A percentile compares a stretch with the other conserved stretches of the same genome.
Conservation (phyloP, 768 basidiomycete species). For the Mycena rosella region DNA sequence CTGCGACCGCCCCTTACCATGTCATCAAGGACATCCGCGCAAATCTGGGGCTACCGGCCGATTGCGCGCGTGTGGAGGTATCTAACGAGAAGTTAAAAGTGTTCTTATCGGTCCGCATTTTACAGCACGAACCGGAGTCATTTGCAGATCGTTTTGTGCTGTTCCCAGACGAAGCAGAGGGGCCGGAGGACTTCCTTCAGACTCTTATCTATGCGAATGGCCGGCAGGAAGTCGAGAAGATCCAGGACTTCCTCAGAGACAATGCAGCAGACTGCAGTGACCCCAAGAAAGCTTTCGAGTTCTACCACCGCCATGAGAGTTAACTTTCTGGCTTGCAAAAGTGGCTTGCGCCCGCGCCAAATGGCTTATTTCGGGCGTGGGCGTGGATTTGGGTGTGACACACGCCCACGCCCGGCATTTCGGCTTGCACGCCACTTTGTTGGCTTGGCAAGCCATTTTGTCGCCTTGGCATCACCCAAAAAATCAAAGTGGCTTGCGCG, state of each 20-base stretch:
- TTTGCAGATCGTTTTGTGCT: slow-evolving; percentile 32
- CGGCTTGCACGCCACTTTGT: too few species aligned
- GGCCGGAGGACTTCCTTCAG: slow-evolving; percentile 25
- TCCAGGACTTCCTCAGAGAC: slow-evolving; percentile 30
- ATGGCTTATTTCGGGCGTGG: too few species aligned
- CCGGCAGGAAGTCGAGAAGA: slow-evolving; percentile 27
- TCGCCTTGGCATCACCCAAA: too few species aligned
- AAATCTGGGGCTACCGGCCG: slow-evolving; percentile 14
- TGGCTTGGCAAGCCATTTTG: too few species aligned
- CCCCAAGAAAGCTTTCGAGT: slow-evolving; percentile 12
- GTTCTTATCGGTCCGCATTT: slow-evolving; percentile 6
- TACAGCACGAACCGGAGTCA: slow-evolving; percentile 27
- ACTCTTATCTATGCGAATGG: slow-evolving; percentile 28
- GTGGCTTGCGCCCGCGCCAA: too few species aligned
- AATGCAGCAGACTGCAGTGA: slow-evolving; percentile 13
- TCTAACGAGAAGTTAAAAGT: slow-evolving; percentile 32
- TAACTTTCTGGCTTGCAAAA: too few species aligned
- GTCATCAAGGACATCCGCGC: slow-evolving; percentile 18
- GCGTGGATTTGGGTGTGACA: too few species aligned
- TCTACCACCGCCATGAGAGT: slow-evolving; percentile 29
- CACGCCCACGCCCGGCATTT: too few species aligned
- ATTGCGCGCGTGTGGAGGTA: neutral
- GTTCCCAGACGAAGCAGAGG: neutral
- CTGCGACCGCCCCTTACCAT: slow-evolving; percentile 28
- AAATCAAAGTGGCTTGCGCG: too few species aligned